phyloP scores from a whole-genome alignment of 331 rosid genomes.

The Quercus lobata region DNA sequence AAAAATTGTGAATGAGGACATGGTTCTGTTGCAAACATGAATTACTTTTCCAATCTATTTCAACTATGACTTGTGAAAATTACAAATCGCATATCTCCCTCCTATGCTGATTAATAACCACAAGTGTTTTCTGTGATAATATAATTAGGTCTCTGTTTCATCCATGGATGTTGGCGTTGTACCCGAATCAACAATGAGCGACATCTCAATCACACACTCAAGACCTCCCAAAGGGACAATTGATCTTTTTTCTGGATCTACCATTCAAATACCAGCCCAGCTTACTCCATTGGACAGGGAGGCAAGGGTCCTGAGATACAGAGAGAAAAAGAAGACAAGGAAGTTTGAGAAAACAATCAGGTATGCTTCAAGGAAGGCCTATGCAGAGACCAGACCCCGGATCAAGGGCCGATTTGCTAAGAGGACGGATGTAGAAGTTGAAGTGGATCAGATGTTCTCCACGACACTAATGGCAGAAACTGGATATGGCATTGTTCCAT shows the following conservation, averaged over 20 bases:
- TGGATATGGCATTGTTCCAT: no score
- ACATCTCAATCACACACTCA: constrained; percentile 54
- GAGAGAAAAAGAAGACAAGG: constrained; percentile 87
- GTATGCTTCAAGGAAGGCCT: constrained; percentile 96
- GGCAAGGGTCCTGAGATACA: constrained; percentile 86
- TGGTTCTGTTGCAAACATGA: no score
- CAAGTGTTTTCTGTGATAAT: constrained; percentile 6
- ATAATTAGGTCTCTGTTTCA: constrained; percentile 65
- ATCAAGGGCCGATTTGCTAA: no score
- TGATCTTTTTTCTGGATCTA: constrained; percentile 68
- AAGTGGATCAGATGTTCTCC: no score
- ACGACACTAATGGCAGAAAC: no score
- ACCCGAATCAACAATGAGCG: constrained; percentile 71
- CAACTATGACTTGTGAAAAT: no score
- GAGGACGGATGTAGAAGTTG: no score
- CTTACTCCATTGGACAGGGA: constrained; percentile 79
- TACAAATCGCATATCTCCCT: no score
- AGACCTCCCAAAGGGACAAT: constrained; percentile 75
- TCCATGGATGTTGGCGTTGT: constrained; percentile 88
- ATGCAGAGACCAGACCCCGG: no score
- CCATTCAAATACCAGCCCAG: constrained; percentile 55
- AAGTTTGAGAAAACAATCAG: constrained; percentile 93
- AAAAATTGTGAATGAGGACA: no score
- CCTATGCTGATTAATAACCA: constrained; percentile 5
- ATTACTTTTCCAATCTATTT: no score